Evolutionary conservation across 2,329 filamentous ascomycete genomes (phyloP).

Genomic region (Aureobasidium sp.): DNA sequence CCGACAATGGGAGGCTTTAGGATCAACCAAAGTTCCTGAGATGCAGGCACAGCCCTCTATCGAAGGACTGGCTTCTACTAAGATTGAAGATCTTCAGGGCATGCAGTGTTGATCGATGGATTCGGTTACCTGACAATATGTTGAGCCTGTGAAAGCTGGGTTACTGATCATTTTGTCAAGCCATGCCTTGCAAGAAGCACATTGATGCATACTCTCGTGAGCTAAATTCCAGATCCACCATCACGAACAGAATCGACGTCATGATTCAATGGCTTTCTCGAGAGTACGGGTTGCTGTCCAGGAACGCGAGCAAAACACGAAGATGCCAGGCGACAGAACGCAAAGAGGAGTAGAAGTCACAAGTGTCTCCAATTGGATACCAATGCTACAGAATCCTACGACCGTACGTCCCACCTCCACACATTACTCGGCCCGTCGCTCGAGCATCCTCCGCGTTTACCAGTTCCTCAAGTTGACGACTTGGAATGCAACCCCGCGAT

Average conservation of each 20-base stretch:
- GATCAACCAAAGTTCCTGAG: neutral
- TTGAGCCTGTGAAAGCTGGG: neutral
- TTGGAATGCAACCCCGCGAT: neutral
- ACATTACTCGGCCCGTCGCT: neutral
- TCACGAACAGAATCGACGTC: neutral
- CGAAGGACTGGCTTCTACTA: neutral
- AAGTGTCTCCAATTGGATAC: neutral
- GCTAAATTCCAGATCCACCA: neutral
- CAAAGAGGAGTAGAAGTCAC: neutral
- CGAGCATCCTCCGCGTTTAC: neutral
- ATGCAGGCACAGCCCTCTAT: neutral
- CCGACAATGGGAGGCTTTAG: neutral
- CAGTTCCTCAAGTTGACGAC: neutral
- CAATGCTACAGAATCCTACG: neutral
- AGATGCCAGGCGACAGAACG: neutral
- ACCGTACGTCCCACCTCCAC: neutral
- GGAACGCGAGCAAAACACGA: neutral
- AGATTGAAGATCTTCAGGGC: neutral
- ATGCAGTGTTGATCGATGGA: neutral
- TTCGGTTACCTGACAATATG: neutral
- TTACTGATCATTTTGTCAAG: neutral
- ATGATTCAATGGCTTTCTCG: neutral
- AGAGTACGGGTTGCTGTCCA: neutral
- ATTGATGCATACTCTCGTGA: neutral
- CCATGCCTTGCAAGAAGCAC: neutral